Conservation (phyloP, 371 early-diverging fungal genomes). For the Synchytrium microbalum region DNA sequence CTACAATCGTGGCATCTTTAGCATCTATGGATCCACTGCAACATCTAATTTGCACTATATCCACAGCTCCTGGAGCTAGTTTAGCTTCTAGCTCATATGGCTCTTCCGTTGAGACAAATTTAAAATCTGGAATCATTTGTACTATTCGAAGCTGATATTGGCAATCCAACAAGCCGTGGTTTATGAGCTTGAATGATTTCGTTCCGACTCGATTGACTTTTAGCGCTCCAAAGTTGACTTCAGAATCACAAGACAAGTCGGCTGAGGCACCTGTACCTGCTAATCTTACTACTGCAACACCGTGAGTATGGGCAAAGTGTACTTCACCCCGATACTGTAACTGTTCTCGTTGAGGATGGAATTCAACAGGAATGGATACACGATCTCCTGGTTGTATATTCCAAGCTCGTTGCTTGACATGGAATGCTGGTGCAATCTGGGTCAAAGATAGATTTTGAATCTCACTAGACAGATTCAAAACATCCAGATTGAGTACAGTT, state of each 20-base stretch:
- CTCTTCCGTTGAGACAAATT: conserved; percentile 28
- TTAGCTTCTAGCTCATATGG: conserved; percentile 39
- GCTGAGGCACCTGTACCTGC: conserved; percentile 48
- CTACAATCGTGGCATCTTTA: conserved; percentile 14
- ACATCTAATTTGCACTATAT: conserved; percentile 27
- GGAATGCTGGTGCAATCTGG: conserved; percentile 35
- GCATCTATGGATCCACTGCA: conserved; percentile 20
- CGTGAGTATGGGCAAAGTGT: conserved; percentile 39
- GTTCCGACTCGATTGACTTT: conserved; percentile 29
- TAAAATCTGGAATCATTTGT: conserved; percentile 31
- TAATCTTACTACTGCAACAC: conserved; percentile 25
- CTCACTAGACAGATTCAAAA: conserved; percentile 43
- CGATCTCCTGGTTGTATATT: conserved; percentile 36
- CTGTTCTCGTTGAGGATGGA: conserved; percentile 46
- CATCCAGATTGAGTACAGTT: conserved; percentile 17
- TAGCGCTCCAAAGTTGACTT: conserved; percentile 41
- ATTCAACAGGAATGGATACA: conserved; percentile 41
- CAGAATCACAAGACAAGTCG: conserved; percentile 34
- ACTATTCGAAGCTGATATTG: conserved; percentile 31
- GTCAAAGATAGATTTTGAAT: conserved; percentile 39
- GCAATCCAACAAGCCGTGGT: conserved; percentile 40
- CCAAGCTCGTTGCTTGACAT: conserved; percentile 38
- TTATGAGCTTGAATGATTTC: conserved; percentile 24
- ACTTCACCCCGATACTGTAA: conserved; percentile 46
- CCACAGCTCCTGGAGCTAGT: conserved; percentile 26